Conservation (phyloP, 176 grass and related monocot genomes). For the Aegilops bicornis region DNA sequence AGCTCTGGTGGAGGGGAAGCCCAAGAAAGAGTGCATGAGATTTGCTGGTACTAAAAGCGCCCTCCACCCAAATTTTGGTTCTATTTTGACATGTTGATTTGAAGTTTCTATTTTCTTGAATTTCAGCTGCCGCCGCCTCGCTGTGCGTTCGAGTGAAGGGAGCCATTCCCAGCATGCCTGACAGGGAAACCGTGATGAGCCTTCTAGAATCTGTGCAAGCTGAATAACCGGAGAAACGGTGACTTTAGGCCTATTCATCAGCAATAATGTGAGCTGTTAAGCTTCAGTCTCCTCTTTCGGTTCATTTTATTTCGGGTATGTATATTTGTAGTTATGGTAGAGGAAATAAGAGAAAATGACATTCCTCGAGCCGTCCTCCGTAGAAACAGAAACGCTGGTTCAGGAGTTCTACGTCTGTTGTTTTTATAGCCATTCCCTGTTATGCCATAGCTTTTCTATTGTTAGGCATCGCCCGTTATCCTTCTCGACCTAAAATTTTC, state of each 20-base stretch:
- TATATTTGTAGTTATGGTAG: not conserved
- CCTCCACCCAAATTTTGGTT: not conserved
- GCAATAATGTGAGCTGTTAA: slow-evolving; percentile 41
- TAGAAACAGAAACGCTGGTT: slow-evolving; percentile 8
- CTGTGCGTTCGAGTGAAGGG: slow-evolving; percentile 86
- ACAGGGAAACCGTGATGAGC: slow-evolving; percentile 63
- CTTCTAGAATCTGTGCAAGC: slow-evolving; percentile 57
- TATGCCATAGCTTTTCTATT: not conserved
- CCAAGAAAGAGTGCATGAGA: slow-evolving; percentile 80
- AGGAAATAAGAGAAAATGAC: slow-evolving; percentile 1
- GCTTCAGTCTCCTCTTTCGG: not conserved
- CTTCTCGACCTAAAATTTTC: not conserved
- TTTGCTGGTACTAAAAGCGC: slow-evolving; percentile 69
- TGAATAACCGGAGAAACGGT: not conserved
- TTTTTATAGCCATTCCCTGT: not conserved
- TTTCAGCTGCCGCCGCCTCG: slow-evolving; percentile 89
- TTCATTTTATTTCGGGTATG: not conserved
- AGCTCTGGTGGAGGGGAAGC: slow-evolving; percentile 79
- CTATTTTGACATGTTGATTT: not conserved
- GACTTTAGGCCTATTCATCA: not conserved
- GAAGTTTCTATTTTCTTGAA: slow-evolving; percentile 16
- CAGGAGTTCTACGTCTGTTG: not conserved
- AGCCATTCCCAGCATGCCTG: slow-evolving; percentile 91
- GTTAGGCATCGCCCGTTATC: not conserved
- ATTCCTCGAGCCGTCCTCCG: not conserved